Base-by-base conservation (phyloP, 352 stramenopile species). In the Peronospora tabacina region DNA sequence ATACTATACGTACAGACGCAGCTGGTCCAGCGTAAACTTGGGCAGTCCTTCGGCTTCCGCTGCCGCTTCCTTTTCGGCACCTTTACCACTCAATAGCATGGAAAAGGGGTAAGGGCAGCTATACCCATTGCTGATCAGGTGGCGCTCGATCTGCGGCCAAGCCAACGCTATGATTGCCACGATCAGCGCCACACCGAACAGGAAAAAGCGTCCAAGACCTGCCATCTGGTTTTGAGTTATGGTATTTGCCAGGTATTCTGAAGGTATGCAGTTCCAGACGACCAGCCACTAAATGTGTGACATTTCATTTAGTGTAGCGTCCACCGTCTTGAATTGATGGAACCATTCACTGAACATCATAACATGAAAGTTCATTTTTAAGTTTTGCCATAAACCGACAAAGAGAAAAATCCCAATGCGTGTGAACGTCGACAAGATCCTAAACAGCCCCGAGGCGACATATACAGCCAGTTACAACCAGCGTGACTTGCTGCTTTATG, bases 401-500 rank as follows among this genome's bases (percentile, higher is more conserved):
- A 15, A n/a, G n/a, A n/a, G n/a, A n/a, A n/a, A n/a, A n/a, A n/a
- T n/a, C n/a, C n/a, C n/a, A n/a, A 85, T 85, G 73, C 81, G 56
- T 43, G 51, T 85, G 41, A 64, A 87, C 59, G 70, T 79, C 33
- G 60, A 79, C 52, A 71, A 71, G 52, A 86, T 90, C 63, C 60
- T 90, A 38, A 61, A 48, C 56, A 79, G 51, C 36, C 59, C 66
- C 3, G 66, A 67, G 38, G 61, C 72, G 37, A 60, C 44, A 15
- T 90, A 83, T 63, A 60, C 66, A 30, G 78, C 70, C 43, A 70
- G 54, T 8, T 96, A 96, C 74, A 95, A 88, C 65, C 72, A 89
- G 66, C 82, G 86, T 56, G 87, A 96, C 62, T 69, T 96, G 52
- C 55, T 96, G 55, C 16, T 93, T 24, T 96, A 96, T 61, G 83